Conservation (phyloP, 192 early-diverging fungal genomes). For the Coemansia sp. region DNA sequence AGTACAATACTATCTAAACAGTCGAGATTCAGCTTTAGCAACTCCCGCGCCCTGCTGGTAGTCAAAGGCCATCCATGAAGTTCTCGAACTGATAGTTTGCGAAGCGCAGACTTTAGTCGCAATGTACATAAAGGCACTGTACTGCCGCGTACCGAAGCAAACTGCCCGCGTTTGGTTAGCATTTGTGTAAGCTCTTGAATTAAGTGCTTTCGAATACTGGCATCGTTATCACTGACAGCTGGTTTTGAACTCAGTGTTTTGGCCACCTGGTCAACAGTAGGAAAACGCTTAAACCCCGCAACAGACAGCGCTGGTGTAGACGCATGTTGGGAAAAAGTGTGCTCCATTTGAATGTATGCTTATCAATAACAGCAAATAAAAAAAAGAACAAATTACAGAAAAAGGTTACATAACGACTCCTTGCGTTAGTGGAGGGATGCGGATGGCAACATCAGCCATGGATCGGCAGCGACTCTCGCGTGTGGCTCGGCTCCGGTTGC, state of each 20-base stretch:
- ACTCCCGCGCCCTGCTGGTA: not conserved
- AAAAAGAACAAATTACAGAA: not conserved
- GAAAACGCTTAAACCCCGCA: slow-evolving; percentile 32
- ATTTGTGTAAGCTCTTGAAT: not conserved
- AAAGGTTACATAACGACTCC: not conserved
- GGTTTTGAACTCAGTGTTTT: slow-evolving; percentile 2
- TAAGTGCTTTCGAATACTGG: not conserved
- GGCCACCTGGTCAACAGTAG: slow-evolving; percentile 8
- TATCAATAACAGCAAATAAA: not conserved
- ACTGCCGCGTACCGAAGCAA: not conserved
- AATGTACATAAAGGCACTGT: not conserved
- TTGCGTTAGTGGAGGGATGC: not conserved
- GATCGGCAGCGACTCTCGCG: not conserved
- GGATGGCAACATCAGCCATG: not conserved
- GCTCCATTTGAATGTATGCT: not conserved
- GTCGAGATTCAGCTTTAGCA: not conserved
- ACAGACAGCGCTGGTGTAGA: slow-evolving; percentile 2
- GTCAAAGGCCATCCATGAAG: not conserved
- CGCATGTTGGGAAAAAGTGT: not conserved
- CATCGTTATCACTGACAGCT: not conserved
- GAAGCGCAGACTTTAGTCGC: not conserved
- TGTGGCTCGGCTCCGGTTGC: no score
- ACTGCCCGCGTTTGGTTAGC: not conserved
- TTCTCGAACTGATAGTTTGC: not conserved
- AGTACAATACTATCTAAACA: not conserved